These are phyloP conservation scores for Verticillium dahliae DNA, from an alignment of 2,329 filamentous ascomycete species.

Conservation along the genomic window DNA sequence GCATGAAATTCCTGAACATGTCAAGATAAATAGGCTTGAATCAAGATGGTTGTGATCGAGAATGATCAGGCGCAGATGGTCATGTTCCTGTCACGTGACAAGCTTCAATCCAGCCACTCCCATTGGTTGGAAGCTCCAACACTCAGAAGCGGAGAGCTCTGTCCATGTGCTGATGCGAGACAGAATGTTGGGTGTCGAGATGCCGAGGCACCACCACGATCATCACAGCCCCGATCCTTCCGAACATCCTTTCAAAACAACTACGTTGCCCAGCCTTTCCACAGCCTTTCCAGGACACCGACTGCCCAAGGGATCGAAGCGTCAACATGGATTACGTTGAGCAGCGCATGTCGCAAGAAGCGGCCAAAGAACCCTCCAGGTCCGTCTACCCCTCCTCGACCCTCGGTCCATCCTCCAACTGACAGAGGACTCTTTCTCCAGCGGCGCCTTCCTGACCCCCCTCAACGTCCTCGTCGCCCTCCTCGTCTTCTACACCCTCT, in stretches of 20 bases:
- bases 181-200: not conserved
- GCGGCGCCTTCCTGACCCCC: constrained; percentile 46
- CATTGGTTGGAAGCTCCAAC: no score
- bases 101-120: no score
- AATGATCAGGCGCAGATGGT: no score
- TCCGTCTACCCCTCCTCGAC: constrained; percentile 15
- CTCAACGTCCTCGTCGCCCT: constrained; percentile 56
- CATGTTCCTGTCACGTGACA: no score
- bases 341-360: constrained; percentile 48
- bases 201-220: not conserved
- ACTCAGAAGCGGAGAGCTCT: no score
- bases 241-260: not conserved
- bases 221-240: not conserved
- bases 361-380: constrained; percentile 34
- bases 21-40: no score
- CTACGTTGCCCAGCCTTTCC: not conserved
- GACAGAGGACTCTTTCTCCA: constrained; percentile 12
- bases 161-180: not conserved
- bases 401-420: not conserved
- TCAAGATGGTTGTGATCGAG: no score
- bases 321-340: constrained; percentile 51
- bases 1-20: no score
- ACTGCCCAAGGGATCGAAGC: not conserved
- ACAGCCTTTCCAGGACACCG: not conserved
- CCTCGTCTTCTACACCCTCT: constrained; percentile 51